phyloP scores from a whole-genome alignment of 2,329 filamentous ascomycete genomes.

The Aspergillus sp. region DNA sequence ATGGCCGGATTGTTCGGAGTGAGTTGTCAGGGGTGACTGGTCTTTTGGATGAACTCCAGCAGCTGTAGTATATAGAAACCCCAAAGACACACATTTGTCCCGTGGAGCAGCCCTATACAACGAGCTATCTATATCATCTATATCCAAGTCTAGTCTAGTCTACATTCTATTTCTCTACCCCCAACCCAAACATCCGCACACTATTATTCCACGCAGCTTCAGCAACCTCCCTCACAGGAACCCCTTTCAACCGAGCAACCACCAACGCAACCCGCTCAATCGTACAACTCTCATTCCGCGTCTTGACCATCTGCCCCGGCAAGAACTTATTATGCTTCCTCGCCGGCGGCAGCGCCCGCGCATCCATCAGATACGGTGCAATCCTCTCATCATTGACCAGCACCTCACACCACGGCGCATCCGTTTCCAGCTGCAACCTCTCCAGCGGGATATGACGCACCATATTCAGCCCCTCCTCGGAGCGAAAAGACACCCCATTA shows the following conservation, averaged over 20 bases:
- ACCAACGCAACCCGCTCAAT: conserved; percentile 49
- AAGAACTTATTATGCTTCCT: conserved; percentile 54
- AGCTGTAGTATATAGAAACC: too few species aligned
- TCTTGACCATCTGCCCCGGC: conserved; percentile 46
- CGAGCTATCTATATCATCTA: not conserved
- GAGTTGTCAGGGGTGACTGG: not conserved
- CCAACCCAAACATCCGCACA: conserved; percentile 29
- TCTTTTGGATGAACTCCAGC: not conserved
- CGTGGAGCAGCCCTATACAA: too few species aligned
- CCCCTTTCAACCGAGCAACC: conserved; percentile 49
- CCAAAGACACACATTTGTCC: too few species aligned
- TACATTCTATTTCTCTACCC: not conserved
- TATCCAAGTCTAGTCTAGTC: not conserved
- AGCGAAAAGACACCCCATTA: conserved; percentile 50
- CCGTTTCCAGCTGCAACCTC: conserved; percentile 47
- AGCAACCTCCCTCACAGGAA: conserved; percentile 43
- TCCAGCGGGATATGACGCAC: conserved; percentile 40
- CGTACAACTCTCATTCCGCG: conserved; percentile 48
- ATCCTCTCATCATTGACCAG: conserved; percentile 37
- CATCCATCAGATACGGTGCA: conserved; percentile 40
- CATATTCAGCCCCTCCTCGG: conserved; percentile 42
- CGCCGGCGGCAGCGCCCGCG: conserved; percentile 35
- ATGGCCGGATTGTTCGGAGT: conserved; percentile 42
- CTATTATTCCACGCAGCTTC: conserved; percentile 40
- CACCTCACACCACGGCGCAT: conserved; percentile 50